Evolutionary conservation across 805 yeast species (phyloP).

Genomic region (Lachancea meyersii): DNA sequence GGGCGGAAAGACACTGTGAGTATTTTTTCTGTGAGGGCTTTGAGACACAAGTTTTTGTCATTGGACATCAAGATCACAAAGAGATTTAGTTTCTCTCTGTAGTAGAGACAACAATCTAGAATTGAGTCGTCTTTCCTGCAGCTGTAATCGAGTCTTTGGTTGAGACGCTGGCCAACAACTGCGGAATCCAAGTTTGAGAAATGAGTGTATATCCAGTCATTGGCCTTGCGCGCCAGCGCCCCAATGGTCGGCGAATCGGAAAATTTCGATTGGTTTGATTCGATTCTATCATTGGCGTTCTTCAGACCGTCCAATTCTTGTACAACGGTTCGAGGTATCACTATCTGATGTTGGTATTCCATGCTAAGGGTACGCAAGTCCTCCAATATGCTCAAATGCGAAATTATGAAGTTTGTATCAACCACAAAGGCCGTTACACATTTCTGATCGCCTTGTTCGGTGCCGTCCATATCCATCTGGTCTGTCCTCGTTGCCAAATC

Average conservation of each 20-base stretch:
- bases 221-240: constrained; percentile 61
- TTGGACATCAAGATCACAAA: constrained; percentile 66
- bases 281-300: constrained; percentile 26
- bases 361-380: constrained; percentile 39
- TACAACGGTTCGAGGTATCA: constrained; percentile 67
- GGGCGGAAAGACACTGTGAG: constrained; percentile 49
- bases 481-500: constrained; percentile 1
- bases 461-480: constrained; percentile 7
- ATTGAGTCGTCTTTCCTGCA: constrained; percentile 72
- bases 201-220: constrained; percentile 63
- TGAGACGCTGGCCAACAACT: constrained; percentile 58
- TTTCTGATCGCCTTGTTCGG: not conserved
- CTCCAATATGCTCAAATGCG: constrained; percentile 57
- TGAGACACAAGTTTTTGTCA: constrained; percentile 75
- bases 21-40: constrained; percentile 62
- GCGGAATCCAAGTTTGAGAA: constrained; percentile 47
- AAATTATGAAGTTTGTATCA: constrained; percentile 78
- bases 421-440: constrained; percentile 45
- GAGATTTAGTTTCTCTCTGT: constrained; percentile 36
- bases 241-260: constrained; percentile 37
- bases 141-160: constrained; percentile 44
- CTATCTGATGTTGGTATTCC: constrained; percentile 42
- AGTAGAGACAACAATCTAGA: constrained; percentile 73
- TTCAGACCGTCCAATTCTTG: constrained; percentile 83
- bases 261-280: not conserved